Evolutionary conservation across 2,329 filamentous ascomycete genomes (phyloP), one percentile per base, ranked within the genome.

Genomic region (Grosmannia penicillata): DNA sequence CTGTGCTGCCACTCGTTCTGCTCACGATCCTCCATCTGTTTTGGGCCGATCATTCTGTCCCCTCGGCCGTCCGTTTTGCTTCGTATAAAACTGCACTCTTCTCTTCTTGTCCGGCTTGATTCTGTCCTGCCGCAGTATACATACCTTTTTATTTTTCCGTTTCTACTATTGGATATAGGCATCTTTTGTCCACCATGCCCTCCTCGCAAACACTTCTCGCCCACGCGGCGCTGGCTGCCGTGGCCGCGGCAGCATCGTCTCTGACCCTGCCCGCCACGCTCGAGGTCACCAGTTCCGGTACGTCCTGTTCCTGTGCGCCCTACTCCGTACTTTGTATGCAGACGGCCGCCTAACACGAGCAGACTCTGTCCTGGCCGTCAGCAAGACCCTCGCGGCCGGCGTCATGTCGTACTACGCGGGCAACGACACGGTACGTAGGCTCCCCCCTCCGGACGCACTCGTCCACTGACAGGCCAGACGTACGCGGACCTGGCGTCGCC

Each of bases 351-450:
- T n/a, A n/a, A n/a, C n/a, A n/a, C n/a, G n/a, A n/a, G n/a, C 48
- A 80, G 76, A 59, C 25, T 81, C 75, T 0, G 68, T 83, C 48
- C 70, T 68, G 46, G 62, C 63, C 44, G 75, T 74, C 6, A 68
- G 78, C 15, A 70, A 67, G 44, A 71, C 68, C 2, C 57, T 81
- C 37, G 76, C 76, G 6, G 61, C 64, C 36, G 75, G 68, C 33
- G 60, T 76, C 49, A 73, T 81, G 63, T 63, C 62, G 30, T 78
- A 73, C 54, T 82, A 82, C 56, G 66, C 62, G 2, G 78, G 77
- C 35, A 78, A 45, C 23, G 44, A 46, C n/a, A 43, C 39, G 32
- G 63, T 66, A 55, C 29, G 55, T 42, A 10, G 15, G 6, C n/a
- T 21, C 13, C 8, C n/a, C 23, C 6, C 8, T 22, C 4, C 14